Evolutionary conservation across 2,329 filamentous ascomycete species (phyloP), one percentile per base, ranked within the genome.

Genomic region (Aspergillus sp.): DNA sequence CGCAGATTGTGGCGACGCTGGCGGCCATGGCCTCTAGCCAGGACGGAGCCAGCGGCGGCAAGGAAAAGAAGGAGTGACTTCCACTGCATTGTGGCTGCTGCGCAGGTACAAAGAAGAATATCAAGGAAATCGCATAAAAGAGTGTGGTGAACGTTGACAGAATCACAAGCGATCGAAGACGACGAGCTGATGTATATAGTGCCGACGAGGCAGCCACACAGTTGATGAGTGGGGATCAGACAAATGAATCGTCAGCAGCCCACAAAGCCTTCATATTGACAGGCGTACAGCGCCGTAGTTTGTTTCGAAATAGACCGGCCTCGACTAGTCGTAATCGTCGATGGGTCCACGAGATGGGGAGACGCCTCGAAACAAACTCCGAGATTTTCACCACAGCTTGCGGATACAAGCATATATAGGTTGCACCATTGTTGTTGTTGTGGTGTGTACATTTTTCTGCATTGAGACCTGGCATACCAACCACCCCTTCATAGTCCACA

Each of bases 1-100:
- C 64, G 67, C 35, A 48, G 58, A 51, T 55, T 57, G 35, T 66
- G 51, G 33, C 62, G 61, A 50, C 60, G 63, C 38, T 63, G 54
- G n/a, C 61, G 62, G 50, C 62, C 63, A 50, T 69, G 67, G 11
- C 56, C 38, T 47, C 64, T 59, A 53, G 60, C 60, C 51, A 63
- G 49, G 49, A 59, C 61, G 41, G 60, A 55, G 45, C 62, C 56
- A 48, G 64, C 62, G 50, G 64, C 51, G 33, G 63, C 56, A 24
- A 60, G 50, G 45, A 66, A 47, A 43, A 69, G 49, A 58, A 64
- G 38, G 50, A 64, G 41, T 33, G 59, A 62, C 50, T 65, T 66
- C 57, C 68, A 56, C 61, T 67, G 64, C 67, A 70, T 70, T 35
- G 30, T 58, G 46, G 47, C 41, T 50, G 24, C 44, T 41, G 16